Evolutionary conservation across 1,139 yeast species (phyloP).

Genomic region (Diutina rugosa): DNA sequence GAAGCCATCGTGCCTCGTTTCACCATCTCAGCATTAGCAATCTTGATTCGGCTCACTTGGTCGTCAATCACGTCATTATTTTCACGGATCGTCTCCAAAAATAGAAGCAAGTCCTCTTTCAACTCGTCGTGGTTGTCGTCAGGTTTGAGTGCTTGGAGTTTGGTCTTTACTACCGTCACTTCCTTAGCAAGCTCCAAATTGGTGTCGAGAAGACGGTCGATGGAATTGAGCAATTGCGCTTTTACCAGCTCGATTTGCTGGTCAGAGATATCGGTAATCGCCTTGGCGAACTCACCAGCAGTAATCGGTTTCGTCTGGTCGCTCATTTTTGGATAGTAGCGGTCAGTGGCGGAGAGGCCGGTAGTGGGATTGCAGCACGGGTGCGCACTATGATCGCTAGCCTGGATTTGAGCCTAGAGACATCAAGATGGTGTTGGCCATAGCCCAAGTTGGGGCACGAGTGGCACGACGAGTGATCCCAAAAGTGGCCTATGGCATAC

Average conservation of each 20-base stretch:
- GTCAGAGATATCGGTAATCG: conserved; percentile 20
- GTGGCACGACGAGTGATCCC: background rate
- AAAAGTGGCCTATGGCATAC: background rate
- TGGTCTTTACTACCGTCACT: background rate
- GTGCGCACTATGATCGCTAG: background rate
- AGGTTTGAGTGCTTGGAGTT: background rate
- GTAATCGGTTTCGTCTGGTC: conserved; percentile 12
- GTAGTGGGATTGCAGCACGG: background rate
- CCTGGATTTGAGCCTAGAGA: background rate
- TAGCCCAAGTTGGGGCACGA: background rate
- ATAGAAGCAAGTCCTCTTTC: conserved; percentile 15
- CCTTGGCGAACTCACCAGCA: conserved; percentile 14
- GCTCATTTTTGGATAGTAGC: background rate
- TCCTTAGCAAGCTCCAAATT: background rate
- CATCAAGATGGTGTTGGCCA: background rate
- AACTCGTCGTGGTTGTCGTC: background rate
- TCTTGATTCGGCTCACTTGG: conserved; percentile 14
- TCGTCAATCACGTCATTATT: conserved; percentile 18
- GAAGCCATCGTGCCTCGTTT: conserved; percentile 13
- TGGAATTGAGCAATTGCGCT: conserved; percentile 4
- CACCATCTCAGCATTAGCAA: conserved; percentile 14
- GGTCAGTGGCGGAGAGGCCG: background rate
- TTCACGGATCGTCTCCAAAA: conserved; percentile 19
- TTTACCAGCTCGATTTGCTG: conserved; percentile 14
- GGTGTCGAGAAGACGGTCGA: conserved; percentile 2